Conservation (phyloP, 768 basidiomycete genomes). For the Leccinum uliginosum region DNA sequence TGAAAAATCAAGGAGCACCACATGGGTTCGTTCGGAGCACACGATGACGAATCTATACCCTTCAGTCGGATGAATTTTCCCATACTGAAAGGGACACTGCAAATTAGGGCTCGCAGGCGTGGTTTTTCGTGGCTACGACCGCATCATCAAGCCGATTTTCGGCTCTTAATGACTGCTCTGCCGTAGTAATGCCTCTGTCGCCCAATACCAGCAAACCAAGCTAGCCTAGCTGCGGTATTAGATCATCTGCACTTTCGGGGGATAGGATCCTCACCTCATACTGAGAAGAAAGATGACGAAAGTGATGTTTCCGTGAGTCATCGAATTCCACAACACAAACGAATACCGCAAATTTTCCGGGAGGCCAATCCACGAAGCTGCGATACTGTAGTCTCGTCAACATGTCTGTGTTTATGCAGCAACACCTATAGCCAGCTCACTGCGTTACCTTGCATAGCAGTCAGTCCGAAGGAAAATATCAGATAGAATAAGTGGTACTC, state of each 20-base stretch:
- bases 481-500: slow-evolving; percentile 22
- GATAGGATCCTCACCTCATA: slow-evolving; percentile 41
- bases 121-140: neutral
- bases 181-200: slow-evolving; percentile 43
- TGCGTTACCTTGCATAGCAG: slow-evolving; percentile 47
- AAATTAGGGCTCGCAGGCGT: neutral
- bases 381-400: slow-evolving; percentile 42
- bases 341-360: slow-evolving; percentile 52
- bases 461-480: neutral
- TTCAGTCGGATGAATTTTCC: neutral
- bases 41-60: neutral
- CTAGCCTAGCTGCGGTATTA: slow-evolving; percentile 33
- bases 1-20: slow-evolving; percentile 53
- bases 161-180: slow-evolving; percentile 7
- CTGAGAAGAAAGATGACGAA: slow-evolving; percentile 51
- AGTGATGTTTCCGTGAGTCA: slow-evolving; percentile 76
- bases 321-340: slow-evolving; percentile 58
- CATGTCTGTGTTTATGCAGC: neutral
- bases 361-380: slow-evolving; percentile 51
- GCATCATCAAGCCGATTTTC: slow-evolving; percentile 12
- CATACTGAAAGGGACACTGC: neutral
- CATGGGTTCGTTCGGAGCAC: slow-evolving; percentile 36
- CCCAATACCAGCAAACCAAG: slow-evolving; percentile 54
- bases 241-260: neutral
- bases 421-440: slow-evolving; percentile 35